Conservation (phyloP, 352 stramenopile genomes). For the Globisporangium abappressorium region DNA sequence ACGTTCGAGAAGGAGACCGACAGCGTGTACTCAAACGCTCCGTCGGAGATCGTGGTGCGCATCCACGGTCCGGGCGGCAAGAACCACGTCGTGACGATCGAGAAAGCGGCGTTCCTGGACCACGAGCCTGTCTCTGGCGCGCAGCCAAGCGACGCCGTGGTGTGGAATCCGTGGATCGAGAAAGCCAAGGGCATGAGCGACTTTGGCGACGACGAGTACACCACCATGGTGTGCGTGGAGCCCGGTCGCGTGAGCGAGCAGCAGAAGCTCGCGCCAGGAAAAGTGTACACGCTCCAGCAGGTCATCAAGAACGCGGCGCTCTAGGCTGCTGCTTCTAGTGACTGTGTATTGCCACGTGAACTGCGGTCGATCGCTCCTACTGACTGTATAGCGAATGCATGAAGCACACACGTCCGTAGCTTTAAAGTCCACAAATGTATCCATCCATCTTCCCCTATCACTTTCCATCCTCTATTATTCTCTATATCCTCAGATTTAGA, state of each 20-base stretch:
- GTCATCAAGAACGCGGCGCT: slow-evolving; percentile 56
- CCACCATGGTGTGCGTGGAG: slow-evolving; percentile 95
- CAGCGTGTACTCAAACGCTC: slow-evolving; percentile 82
- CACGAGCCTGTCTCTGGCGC: slow-evolving; percentile 19
- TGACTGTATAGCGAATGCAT: too few species aligned
- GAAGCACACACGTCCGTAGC: too few species aligned
- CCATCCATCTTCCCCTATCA: too few species aligned
- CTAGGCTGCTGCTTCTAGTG: slow-evolving; percentile 17
- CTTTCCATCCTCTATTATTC: neutral
- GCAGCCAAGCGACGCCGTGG: slow-evolving; percentile 78
- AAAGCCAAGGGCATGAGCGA: slow-evolving; percentile 93
- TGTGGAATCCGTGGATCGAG: slow-evolving; percentile 93
- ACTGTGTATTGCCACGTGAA: neutral
- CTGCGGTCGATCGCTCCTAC: too few species aligned
- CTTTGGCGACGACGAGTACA: slow-evolving; percentile 94
- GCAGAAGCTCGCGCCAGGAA: slow-evolving; percentile 52
- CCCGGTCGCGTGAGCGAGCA: slow-evolving; percentile 81
- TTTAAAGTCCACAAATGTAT: too few species aligned
- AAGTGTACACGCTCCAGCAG: slow-evolving; percentile 69
- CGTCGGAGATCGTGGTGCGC: slow-evolving; percentile 59
- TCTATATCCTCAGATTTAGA: neutral
- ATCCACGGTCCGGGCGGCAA: slow-evolving; percentile 49
- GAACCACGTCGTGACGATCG: slow-evolving; percentile 66
- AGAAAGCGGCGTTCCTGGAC: slow-evolving; percentile 67
- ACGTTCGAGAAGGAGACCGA: slow-evolving; percentile 83